Conservation (phyloP, 2,329 filamentous ascomycete species). For the Pseudomassariella vexata region DNA sequence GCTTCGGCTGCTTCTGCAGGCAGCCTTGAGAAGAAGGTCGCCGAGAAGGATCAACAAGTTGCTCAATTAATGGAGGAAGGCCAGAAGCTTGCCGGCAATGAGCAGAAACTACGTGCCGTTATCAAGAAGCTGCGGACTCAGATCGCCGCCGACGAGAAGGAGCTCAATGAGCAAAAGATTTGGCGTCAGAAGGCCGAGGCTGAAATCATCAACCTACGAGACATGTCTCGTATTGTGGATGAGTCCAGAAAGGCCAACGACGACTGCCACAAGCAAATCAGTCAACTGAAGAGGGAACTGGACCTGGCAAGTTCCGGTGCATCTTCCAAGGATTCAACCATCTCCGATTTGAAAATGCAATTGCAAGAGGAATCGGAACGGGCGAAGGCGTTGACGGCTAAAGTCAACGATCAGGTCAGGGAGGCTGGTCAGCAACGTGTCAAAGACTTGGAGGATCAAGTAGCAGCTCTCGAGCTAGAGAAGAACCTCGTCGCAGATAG, state of each 20-base stretch:
- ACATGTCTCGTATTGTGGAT: conserved; percentile 42
- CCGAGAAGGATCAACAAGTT: conserved; percentile 87
- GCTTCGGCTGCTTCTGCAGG: conserved; percentile 57
- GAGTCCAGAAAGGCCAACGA: conserved; percentile 51
- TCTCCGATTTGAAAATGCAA: conserved; percentile 65
- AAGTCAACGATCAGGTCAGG: conserved; percentile 60
- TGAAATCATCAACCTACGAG: conserved; percentile 41
- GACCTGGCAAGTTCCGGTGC: conserved; percentile 57
- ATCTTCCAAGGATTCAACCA: conserved; percentile 56
- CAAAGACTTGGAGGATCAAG: conserved; percentile 49
- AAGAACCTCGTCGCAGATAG: conserved; percentile 66
- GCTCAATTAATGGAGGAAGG: conserved; percentile 89
- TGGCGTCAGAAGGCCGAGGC: conserved; percentile 52
- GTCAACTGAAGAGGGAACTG: conserved; percentile 32
- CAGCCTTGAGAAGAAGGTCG: conserved; percentile 69
- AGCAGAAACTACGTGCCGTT: conserved; percentile 75
- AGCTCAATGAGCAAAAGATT: conserved; percentile 52
- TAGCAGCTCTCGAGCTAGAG: conserved; percentile 68
- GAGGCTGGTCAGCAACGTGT: conserved; percentile 54
- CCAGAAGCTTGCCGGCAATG: conserved; percentile 76
- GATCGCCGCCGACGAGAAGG: conserved; percentile 60
- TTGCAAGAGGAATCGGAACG: conserved; percentile 62
- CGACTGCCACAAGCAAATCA: conserved; percentile 25
- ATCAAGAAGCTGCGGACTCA: conserved; percentile 76
- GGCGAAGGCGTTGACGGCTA: conserved; percentile 61